These are phyloP conservation scores for Groenewaldozyma auringiensis DNA, from an alignment of 1,139 yeast genomes.

Conservation along the genomic window DNA sequence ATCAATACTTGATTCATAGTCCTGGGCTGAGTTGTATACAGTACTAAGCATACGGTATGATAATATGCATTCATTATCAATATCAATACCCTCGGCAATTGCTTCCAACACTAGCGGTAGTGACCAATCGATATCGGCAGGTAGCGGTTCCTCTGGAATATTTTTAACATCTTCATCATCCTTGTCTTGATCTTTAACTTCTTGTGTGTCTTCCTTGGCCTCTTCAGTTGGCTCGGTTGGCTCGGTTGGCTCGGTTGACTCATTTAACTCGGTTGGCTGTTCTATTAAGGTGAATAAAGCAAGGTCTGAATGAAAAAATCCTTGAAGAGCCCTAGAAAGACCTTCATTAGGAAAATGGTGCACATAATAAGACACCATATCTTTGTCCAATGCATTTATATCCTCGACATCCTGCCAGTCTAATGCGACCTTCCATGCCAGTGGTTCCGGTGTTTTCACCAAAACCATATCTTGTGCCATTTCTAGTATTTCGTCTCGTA, in stretches of 20 bases:
- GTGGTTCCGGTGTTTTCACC: constrained; percentile 49
- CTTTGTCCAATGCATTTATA: constrained; percentile 44
- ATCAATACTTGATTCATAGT: constrained; percentile 56
- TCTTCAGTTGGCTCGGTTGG: constrained; percentile 12
- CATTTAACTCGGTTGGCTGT: constrained; percentile 12
- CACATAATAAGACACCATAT: constrained; percentile 43
- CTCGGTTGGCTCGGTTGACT: constrained; percentile 7
- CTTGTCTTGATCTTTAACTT: constrained; percentile 6
- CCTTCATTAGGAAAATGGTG: constrained; percentile 54
- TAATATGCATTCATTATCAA: constrained; percentile 44
- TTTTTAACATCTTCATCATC: constrained; percentile 10
- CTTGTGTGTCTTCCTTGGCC: constrained; percentile 6
- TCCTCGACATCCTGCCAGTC: constrained; percentile 63
- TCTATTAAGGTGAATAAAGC: constrained; percentile 44
- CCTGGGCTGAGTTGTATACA: constrained; percentile 53
- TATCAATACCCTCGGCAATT: constrained; percentile 47
- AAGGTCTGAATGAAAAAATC: constrained; percentile 48
- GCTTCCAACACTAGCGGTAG: constrained; percentile 50
- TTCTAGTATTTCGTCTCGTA: constrained; percentile 42
- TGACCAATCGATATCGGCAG: constrained; percentile 24
- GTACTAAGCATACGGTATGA: constrained; percentile 60
- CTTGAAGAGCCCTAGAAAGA: constrained; percentile 47
- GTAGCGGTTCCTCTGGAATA: not conserved
- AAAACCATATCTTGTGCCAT: constrained; percentile 68
- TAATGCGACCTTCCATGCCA: constrained; percentile 69